A percentile compares a stretch with the other conserved stretches of the same genome.
phyloP scores from a whole-genome alignment of 805 yeast genomes.

The Kregervanrija delftensis region DNA sequence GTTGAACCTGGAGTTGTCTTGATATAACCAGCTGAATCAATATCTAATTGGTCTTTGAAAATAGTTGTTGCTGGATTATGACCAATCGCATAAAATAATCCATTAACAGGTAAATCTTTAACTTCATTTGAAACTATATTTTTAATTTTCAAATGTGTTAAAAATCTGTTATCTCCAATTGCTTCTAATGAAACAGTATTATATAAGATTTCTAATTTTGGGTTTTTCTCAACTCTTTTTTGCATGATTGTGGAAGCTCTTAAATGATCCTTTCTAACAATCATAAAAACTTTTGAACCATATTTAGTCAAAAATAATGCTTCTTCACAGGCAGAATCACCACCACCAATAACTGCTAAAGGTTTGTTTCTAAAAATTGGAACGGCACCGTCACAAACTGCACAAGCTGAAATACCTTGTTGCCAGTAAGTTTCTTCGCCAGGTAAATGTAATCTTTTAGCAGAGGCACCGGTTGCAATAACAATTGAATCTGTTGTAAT shows the following conservation, averaged over 20 bases:
- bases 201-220: conserved; percentile 86
- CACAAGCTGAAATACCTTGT: conserved; percentile 98
- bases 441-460: conserved; percentile 86
- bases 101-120: conserved; percentile 70
- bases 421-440: conserved; percentile 99
- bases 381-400: conserved; percentile 99
- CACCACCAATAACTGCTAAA: conserved; percentile 97
- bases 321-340: conserved; percentile 99
- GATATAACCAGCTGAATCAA: conserved; percentile 85
- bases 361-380: conserved; percentile 98
- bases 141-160: conserved; percentile 57
- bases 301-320: conserved; percentile 95
- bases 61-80: conserved; percentile 92
- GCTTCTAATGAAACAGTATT: conserved; percentile 83
- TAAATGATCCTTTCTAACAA: conserved; percentile 89
- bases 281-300: conserved; percentile 89
- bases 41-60: conserved; percentile 68
- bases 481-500: conserved; percentile 88
- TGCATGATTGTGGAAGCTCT: conserved; percentile 98
- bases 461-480: conserved; percentile 97
- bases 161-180: conserved; percentile 86
- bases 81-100: conserved; percentile 96
- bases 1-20: conserved; percentile 87
- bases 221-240: conserved; percentile 77
- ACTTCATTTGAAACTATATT: conserved; percentile 67